Percentiles rank a stretch among this genome's conserved stretches.
phyloP scores from a whole-genome alignment of 192 early-diverging fungal species.

The Coemansia sp. region DNA sequence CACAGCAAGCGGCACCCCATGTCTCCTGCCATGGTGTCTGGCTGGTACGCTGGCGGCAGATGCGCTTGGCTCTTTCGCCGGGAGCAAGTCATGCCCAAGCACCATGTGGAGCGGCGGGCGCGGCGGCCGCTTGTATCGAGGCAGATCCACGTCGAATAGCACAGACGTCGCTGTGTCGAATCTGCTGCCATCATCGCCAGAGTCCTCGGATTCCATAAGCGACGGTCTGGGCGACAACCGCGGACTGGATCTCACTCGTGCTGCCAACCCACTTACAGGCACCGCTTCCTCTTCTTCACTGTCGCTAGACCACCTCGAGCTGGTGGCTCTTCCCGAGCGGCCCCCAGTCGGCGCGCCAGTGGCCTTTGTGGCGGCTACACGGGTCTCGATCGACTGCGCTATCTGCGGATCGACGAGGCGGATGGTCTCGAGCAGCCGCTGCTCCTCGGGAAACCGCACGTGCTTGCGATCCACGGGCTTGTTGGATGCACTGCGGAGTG shows the following conservation, averaged over 20 bases:
- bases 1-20: conserved; percentile 5
- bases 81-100: neutral
- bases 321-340: neutral
- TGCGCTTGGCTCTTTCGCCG: neutral
- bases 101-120: conserved; percentile 5
- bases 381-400: conserved; percentile 30
- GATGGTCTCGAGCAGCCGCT: conserved; percentile 41
- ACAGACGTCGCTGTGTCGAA: conserved; percentile 24
- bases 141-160: conserved; percentile 5
- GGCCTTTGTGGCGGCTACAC: conserved; percentile 4
- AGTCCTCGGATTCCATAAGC: conserved; percentile 9
- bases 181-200: neutral
- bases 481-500: neutral
- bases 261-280: conserved; percentile 16
- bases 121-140: conserved; percentile 8
- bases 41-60: neutral
- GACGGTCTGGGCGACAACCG: conserved; percentile 10
- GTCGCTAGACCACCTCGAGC: neutral
- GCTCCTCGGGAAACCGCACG: conserved; percentile 47
- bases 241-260: conserved; percentile 26
- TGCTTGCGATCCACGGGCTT: conserved; percentile 13
- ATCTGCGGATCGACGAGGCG: conserved; percentile 31
- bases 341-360: neutral
- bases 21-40: neutral
- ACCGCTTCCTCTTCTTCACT: conserved; percentile 10